A percentile compares a stretch with the other conserved stretches of the same genome.
Conservation (phyloP, 2,329 filamentous ascomycete species). For the Rhytidhysteron rufulum region DNA sequence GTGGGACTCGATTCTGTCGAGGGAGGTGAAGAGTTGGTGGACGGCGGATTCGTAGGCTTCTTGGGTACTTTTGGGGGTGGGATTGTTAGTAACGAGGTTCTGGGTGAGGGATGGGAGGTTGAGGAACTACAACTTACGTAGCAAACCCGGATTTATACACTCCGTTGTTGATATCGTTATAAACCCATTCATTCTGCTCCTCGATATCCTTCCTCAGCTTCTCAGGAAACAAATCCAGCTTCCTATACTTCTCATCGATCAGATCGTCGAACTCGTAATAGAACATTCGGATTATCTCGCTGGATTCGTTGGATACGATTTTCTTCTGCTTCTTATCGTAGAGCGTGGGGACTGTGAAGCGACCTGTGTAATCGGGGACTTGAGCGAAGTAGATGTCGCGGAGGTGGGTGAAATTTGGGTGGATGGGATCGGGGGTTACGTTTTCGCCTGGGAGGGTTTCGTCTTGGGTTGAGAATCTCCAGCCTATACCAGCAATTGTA, state of each 20-base stretch:
- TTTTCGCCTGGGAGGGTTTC: constrained; percentile 57
- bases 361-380: constrained; percentile 67
- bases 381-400: constrained; percentile 76
- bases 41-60: constrained; percentile 48
- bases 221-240: constrained; percentile 44
- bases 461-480: constrained; percentile 72
- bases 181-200: constrained; percentile 50
- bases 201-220: constrained; percentile 45
- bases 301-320: constrained; percentile 90
- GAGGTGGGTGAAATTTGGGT: constrained; percentile 66
- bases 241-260: constrained; percentile 42
- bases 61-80: constrained; percentile 32
- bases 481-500: no score
- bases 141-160: constrained; percentile 53
- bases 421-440: constrained; percentile 59
- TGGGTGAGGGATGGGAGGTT: constrained; percentile 20
- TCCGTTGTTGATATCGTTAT: constrained; percentile 51
- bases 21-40: constrained; percentile 44
- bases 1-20: constrained; percentile 45
- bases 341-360: constrained; percentile 84
- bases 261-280: constrained; percentile 70
- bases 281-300: constrained; percentile 90
- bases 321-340: constrained; percentile 72
- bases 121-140: constrained; percentile 30
- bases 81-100: background rate